These are phyloP conservation scores for Barnettozyma vustinii DNA, from an alignment of 805 yeast genomes.

Conservation along the genomic window DNA sequence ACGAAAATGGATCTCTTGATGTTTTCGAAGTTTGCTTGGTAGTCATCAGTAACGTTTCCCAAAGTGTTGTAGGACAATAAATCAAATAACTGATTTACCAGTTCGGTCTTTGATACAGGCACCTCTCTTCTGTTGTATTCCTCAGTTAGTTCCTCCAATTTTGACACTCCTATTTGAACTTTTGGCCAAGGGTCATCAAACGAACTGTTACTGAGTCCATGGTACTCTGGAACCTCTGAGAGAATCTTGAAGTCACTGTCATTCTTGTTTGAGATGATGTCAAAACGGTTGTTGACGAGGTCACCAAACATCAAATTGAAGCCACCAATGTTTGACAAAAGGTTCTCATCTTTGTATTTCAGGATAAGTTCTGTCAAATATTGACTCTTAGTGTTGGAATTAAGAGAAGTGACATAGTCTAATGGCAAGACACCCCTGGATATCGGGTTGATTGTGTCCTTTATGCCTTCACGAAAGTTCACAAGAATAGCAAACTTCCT, in stretches of 20 bases:
- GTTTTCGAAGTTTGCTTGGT: conserved; percentile 32
- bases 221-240: conserved; percentile 27
- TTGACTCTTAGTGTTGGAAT: conserved; percentile 12
- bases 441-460: conserved; percentile 19
- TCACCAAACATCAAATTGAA: conserved; percentile 36
- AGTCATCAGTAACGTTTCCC: conserved; percentile 26
- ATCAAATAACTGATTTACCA: conserved; percentile 48
- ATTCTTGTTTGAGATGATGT: conserved; percentile 25
- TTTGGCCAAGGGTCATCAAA: conserved; percentile 73
- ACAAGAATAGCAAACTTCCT: conserved; percentile 71
- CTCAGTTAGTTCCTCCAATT: conserved; percentile 31
- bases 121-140: conserved; percentile 21
- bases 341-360: conserved; percentile 16
- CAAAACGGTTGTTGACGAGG: conserved; percentile 25
- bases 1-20: conserved; percentile 61
- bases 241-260: conserved; percentile 28
- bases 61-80: conserved; percentile 45
- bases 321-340: conserved; percentile 23
- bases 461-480: conserved; percentile 55
- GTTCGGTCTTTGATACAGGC: conserved; percentile 28
- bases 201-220: conserved; percentile 68
- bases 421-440: conserved; percentile 45
- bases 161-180: conserved; percentile 48
- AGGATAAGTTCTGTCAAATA: conserved; percentile 19
- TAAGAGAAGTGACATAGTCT: conserved; percentile 29